These are phyloP conservation scores for Ceratocystis huliohia DNA, from an alignment of 2,329 filamentous ascomycete genomes.

Conservation along the genomic window DNA sequence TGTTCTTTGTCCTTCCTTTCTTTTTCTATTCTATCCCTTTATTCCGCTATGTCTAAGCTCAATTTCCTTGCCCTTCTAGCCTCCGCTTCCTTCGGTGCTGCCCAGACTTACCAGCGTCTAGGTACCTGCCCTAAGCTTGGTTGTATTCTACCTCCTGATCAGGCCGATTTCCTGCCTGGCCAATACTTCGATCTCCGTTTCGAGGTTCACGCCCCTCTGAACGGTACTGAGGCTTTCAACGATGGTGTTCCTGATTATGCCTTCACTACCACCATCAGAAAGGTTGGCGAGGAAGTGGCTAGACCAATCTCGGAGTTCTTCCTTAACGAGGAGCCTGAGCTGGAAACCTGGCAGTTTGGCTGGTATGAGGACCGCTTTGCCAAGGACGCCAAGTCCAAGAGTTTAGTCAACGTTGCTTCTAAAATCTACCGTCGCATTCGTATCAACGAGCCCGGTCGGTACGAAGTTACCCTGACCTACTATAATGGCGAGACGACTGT, in stretches of 20 bases:
- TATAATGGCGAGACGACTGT: constrained; percentile 58
- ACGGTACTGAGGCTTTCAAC: constrained; percentile 67
- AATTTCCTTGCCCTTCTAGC: constrained; percentile 16
- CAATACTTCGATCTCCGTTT: constrained; percentile 76
- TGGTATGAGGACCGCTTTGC: constrained; percentile 81
- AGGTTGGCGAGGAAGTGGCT: constrained; percentile 40
- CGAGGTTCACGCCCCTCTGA: constrained; percentile 68
- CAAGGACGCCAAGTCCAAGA: constrained; percentile 53
- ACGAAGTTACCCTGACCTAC: constrained; percentile 63
- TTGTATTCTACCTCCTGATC: constrained; percentile 48
- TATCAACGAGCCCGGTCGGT: constrained; percentile 66
- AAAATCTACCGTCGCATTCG: constrained; percentile 67
- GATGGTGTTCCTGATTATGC: constrained; percentile 55
- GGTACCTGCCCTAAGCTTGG: constrained; percentile 47
- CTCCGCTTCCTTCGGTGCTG: constrained; percentile 26
- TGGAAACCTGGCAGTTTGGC: constrained; percentile 70
- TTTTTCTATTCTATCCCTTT: too few species aligned
- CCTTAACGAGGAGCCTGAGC: constrained; percentile 50
- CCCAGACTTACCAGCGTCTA: constrained; percentile 47
- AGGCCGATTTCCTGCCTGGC: constrained; percentile 69
- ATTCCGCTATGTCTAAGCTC: constrained; percentile 16
- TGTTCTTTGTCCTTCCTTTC: background rate
- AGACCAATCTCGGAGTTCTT: constrained; percentile 54
- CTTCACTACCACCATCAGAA: constrained; percentile 63
- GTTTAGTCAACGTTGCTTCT: constrained; percentile 65